Percentiles rank a stretch among this genome's conserved stretches.
These are phyloP conservation scores for Ustilago lituana DNA, from an alignment of 1,284 basidiomycete species.

Conservation along the genomic window DNA sequence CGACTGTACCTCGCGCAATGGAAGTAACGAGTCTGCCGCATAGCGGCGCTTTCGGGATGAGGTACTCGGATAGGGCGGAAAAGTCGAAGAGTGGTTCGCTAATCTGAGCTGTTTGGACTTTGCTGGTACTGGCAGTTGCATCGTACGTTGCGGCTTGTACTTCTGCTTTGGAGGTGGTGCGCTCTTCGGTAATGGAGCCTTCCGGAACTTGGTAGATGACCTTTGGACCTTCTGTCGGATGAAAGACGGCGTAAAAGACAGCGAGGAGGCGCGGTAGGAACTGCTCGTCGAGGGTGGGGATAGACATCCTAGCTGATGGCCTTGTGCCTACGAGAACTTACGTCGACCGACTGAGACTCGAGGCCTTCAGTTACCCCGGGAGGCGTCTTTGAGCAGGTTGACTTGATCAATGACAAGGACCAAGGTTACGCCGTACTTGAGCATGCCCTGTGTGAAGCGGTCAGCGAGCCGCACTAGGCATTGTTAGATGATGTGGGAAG, in stretches of 20 bases:
- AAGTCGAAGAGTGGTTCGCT: constrained; percentile 80
- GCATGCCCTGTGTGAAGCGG: no score
- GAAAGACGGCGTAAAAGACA: constrained; percentile 87
- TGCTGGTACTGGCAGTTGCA: constrained; percentile 6
- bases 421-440: no score
- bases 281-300: constrained; percentile 50
- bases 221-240: constrained; percentile 81
- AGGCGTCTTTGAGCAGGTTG: no score
- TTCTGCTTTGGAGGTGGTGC: constrained; percentile 7
- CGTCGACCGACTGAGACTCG: no score
- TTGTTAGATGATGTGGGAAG: no score
- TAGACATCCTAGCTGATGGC: constrained; percentile 23
- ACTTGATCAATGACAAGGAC: no score
- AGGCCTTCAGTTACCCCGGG: no score
- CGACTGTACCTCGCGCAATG: constrained; percentile 34
- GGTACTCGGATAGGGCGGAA: constrained; percentile 87
- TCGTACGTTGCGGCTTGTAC: neutral
- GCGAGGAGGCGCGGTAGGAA: constrained; percentile 76
- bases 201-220: constrained; percentile 90
- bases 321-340: no score
- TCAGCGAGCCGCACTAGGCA: no score
- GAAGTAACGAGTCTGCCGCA: constrained; percentile 85
- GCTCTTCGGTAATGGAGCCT: constrained; percentile 68
- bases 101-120: constrained; percentile 3
- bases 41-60: constrained; percentile 86